Base-by-base conservation (phyloP, 1,284 basidiomycete genomes). In the Coniferiporia weirii region DNA sequence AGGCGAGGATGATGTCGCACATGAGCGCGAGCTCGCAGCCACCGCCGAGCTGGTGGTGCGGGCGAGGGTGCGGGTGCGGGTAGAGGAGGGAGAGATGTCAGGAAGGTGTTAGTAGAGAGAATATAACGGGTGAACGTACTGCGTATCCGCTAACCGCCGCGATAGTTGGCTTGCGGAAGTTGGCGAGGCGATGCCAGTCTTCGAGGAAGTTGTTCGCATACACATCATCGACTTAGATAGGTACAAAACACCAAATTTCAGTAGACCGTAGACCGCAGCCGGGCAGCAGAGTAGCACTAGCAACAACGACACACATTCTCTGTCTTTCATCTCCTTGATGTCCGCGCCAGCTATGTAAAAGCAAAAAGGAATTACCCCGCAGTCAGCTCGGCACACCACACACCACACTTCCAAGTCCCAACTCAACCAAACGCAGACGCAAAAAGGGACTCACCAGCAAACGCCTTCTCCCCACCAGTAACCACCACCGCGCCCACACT, bases 1-100 rank as follows among this genome's bases (percentile, higher is more conserved):
- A 90, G n/a, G 91, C 94, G 62, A 98, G 84, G 69, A 98, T 89
- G 73, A 99, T 95, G 75, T 99, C 97, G 73, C 93, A 92, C 88
- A 95, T 93, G 71, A 98, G 85, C 10, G 96, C 95, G 52, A 99
- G 84, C 72, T 99, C 96, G 68, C 95, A 96, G 54, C 96, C 96
- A 52, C 96, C 96, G 12, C 96, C 96, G 63, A 99, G 89, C 93
- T 88, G 63, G 38, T 5, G 27, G 52, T 22, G 44, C 44, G 53
- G 52, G 19, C 44, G 12, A 3, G 10, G 19, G 40, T 36, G 13
- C 48, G n/a, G 32, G 53, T 48, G 49, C 48, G 10, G 3, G 40
- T 12, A 49, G 6, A 13, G 13, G 10, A 17, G 15, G 15, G n/a
- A 43, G n/a, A 43, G 10, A 22, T 60, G 32, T 19, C 27, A 47